phyloP scores from a whole-genome alignment of 176 grass and related monocot genomes.

The Phyllostachys edulis region DNA sequence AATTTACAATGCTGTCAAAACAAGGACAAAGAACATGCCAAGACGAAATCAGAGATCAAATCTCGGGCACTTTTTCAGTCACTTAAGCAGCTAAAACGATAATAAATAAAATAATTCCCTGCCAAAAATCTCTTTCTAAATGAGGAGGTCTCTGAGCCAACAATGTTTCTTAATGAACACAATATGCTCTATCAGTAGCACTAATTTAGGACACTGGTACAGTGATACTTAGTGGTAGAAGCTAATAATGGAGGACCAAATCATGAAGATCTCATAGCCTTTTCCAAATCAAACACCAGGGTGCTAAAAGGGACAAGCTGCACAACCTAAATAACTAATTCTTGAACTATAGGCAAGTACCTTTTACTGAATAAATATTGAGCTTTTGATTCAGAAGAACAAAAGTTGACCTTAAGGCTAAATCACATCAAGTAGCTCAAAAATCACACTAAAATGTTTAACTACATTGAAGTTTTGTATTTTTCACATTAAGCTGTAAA shows the following conservation, averaged over 20 bases:
- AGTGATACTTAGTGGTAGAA: not conserved
- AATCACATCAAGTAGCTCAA: slow-evolving; percentile 8
- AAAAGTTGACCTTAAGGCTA: slow-evolving; percentile 20
- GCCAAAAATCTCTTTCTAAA: not conserved
- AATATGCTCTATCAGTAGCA: not conserved
- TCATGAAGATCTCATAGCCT: slow-evolving; percentile 25
- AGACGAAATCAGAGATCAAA: not conserved
- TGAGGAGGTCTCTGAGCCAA: not conserved
- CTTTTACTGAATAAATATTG: not conserved
- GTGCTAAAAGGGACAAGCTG: not conserved
- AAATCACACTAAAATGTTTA: not conserved
- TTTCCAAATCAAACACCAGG: slow-evolving; percentile 19
- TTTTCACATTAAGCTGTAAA: not conserved
- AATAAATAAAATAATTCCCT: not conserved
- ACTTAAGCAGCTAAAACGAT: not conserved
- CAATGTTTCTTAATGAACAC: not conserved
- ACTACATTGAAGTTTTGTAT: not conserved
- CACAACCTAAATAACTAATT: slow-evolving; percentile 6
- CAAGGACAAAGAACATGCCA: not conserved
- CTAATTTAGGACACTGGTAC: slow-evolving; percentile 6
- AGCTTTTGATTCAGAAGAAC: not conserved
- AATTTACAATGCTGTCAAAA: not conserved
- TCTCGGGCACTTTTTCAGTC: not conserved
- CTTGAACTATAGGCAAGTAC: not conserved
- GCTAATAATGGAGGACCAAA: slow-evolving; percentile 28